Evolutionary conservation across 441 rosid genomes (phyloP), one percentile per base, ranked within the genome.

Genomic region (Croton laevigatus): DNA sequence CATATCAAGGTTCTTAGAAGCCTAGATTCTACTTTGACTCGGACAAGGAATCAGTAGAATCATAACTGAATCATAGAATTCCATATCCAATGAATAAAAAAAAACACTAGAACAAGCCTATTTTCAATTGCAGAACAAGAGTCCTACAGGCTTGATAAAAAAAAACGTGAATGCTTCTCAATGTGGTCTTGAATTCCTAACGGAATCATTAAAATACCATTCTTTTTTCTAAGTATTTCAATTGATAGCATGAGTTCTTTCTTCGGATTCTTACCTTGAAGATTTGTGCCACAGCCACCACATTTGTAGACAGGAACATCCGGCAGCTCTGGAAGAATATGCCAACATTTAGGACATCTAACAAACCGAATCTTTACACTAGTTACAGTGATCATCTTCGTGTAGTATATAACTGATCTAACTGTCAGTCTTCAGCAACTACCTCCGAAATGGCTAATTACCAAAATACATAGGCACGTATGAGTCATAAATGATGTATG

Each of bases 261-360:
- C n/a, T n/a, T n/a, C n/a, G 23, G 42, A 42, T 32, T 14, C 8
- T 62, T 81, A 94, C 99, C 99, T 84, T 76, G 88, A 65, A 95
- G 96, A 79, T 71, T 67, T 0, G 86, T 66, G 36, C 72, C 80
- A 66, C 99, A 95, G 70, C 86, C 85, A 64, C 97, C 99, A 65
- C 99, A 95, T 69, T 69, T 69, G 70, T 91, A 93, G 27, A 95
- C 82, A 36, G 83, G 85, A 82, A 87, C 72, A 73, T 88, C 77
- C 20, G 85, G 80, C 10, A 81, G 73, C 83, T 93, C 99, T 2
- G 79, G 85, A 65, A 95, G 96, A 79, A 93, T 71, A 71, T 72
- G 49, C 6, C 69, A 51, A 75, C 99, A 95, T 69, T 77, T 88
- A n/a, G 99, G 98, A 66, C 99, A 93, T 74, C 76, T 83, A 63